Evolutionary conservation across 768 basidiomycete genomes (phyloP).

Genomic region (Sarcomyxa edulis): DNA sequence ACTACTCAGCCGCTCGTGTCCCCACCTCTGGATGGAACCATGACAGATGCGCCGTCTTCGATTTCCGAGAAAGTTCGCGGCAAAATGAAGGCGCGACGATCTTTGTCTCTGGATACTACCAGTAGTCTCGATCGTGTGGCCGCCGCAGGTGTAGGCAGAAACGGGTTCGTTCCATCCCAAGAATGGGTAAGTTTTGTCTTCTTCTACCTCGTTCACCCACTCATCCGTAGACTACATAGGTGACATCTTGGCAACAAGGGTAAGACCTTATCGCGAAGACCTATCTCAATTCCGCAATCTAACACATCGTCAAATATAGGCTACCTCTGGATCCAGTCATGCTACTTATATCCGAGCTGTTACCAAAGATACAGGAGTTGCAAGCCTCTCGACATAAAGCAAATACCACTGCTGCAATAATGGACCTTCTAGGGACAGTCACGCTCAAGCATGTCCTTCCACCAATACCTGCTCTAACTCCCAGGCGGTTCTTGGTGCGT

Average conservation of each 20-base stretch:
- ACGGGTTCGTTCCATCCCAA: slow-evolving; percentile 92
- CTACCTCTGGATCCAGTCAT: slow-evolving; percentile 87
- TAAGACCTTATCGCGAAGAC: slow-evolving; percentile 27
- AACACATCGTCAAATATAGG: slow-evolving; percentile 28
- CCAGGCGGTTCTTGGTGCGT: slow-evolving; percentile 74
- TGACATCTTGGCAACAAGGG: slow-evolving; percentile 97
- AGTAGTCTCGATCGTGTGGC: slow-evolving; percentile 59
- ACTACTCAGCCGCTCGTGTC: slow-evolving; percentile 34
- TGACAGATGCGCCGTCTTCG: slow-evolving; percentile 12
- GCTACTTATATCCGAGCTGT: slow-evolving; percentile 81
- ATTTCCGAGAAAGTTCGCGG: slow-evolving; percentile 87
- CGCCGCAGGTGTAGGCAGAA: slow-evolving; percentile 71
- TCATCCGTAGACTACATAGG: slow-evolving; percentile 34
- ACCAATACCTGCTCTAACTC: slow-evolving; percentile 52
- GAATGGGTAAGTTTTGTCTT: slow-evolving; percentile 76
- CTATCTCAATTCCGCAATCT: no score
- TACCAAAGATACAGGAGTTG: slow-evolving; percentile 79
- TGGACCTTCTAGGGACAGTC: slow-evolving; percentile 69
- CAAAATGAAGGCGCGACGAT: slow-evolving; percentile 79
- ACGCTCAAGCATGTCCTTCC: slow-evolving; percentile 73
- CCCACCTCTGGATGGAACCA: slow-evolving; percentile 30
- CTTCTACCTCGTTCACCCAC: background rate
- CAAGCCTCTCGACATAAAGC: slow-evolving; percentile 62
- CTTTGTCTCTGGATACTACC: slow-evolving; percentile 45
- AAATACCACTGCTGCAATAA: slow-evolving; percentile 61